A percentile compares a stretch with the other conserved stretches of the same genome.
Evolutionary conservation across 306 rosid species (phyloP).

Genomic region (Leucaena leucocephala): DNA sequence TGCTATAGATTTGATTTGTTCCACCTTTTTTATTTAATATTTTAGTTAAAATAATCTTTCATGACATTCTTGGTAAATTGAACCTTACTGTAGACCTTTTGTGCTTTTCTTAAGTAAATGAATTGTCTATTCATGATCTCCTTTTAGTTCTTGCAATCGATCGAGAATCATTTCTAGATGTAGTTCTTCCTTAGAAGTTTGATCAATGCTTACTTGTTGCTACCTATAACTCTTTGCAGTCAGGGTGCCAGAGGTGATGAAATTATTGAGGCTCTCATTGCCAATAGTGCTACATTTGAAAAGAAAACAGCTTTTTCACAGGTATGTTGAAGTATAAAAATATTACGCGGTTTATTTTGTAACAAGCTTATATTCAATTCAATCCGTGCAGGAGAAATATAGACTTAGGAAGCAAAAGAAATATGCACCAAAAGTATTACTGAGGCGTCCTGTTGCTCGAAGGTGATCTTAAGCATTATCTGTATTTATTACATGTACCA

Average conservation of each 20-base stretch:
- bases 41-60: not conserved
- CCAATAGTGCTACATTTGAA: conserved; percentile 90
- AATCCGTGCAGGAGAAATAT: conserved; percentile 79
- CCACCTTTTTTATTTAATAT: not conserved
- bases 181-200: conserved; percentile 8
- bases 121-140: not conserved
- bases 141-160: not conserved
- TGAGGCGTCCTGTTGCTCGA: conserved; percentile 84
- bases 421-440: conserved; percentile 85
- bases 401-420: conserved; percentile 92
- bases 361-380: conserved; percentile 23
- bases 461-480: conserved; percentile 48
- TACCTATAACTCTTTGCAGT: conserved; percentile 46
- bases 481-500: not conserved
- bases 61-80: not conserved
- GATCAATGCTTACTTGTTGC: not conserved
- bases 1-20: not conserved
- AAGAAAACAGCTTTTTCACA: conserved; percentile 91
- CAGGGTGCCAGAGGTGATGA: conserved; percentile 91
- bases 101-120: not conserved
- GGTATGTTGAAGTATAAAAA: conserved; percentile 49
- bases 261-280: conserved; percentile 88
- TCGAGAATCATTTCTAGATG: conserved; percentile 6
- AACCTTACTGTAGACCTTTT: conserved; percentile 15
- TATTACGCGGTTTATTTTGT: conserved; percentile 22